Evolutionary conservation across 805 yeast species (phyloP), one percentile per base, ranked within the genome.

Genomic region (Kodamaea neixiangensis): DNA sequence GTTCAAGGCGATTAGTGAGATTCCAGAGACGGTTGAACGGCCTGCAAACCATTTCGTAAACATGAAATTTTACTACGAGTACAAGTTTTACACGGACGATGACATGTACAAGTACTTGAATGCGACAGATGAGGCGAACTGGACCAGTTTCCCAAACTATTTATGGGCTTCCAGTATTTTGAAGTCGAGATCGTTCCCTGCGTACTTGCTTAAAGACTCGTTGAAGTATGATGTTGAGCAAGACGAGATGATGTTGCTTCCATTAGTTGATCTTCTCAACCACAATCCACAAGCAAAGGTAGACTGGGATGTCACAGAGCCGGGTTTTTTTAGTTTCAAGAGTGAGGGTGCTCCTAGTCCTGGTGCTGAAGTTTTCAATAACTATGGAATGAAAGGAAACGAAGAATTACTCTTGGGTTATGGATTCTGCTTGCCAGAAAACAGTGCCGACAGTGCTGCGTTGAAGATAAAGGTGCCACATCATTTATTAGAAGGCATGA

Each of bases 381-480:
- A 89, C 66, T 91, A 92, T 66, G 97, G 97, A 1, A 82, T 87
- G 48, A 91, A 90, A 65, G 87, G 94, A 0, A 91, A 90, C 61
- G 96, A 88, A 55, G 96, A 89, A 56, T 66, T 91, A 21, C 66
- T 92, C 5, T 68, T 91, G 57, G 91, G 86, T 0, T 92, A 92
- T 64, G 97, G 97, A 0, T 92, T 92, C 66, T 78, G 83, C 7
- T 45, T 83, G 2, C 77, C 76, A 14, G 67, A 78, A 44, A 87
- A 87, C 57, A 69, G 70, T 7, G 81, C 81, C 33, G 93, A 88
- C 55, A 61, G 71, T 3, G 70, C 84, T 1, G 82, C 82, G 13
- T 73, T 91, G 41, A 77, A 86, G 4, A 72, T 90, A 50, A 81
- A 81, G 60, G 68, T 88, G 1, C 79, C 78, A 49, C 55, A 20